Evolutionary conservation across 148 eudicot species (phyloP), one percentile per base, ranked within the genome.

Genomic region (Rhododendron griersonianum): DNA sequence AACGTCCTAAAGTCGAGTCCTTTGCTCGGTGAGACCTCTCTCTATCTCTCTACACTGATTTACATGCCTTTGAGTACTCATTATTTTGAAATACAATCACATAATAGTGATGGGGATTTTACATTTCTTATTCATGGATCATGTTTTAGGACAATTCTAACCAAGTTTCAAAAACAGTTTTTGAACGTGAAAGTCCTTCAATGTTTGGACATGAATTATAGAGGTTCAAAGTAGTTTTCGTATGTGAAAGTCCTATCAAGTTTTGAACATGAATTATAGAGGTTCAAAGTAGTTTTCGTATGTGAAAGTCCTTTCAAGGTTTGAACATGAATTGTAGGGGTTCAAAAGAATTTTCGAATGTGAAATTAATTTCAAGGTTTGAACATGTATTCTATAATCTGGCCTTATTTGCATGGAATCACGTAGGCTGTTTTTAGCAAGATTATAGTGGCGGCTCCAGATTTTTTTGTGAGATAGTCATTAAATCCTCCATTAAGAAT

Each of bases 1-100:
- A 96, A 90, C 96, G 98, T 45, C 94, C 98, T 23, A 96, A 95
- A 91, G 87, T 91, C 55, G 83, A 90, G 51, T 89, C 91, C 16
- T 86, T 85, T 87, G 86, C 87, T 50, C 85, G 86, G 91, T 93
- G 82, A 90, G 90, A 16, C 33, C 74, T 75, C 80, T 53, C 75
- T 63, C 50, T 48, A 14, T 69, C 74, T 69, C 48, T 71, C 16
- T 47, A 3, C 4, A 65, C 14, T n/a, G 33, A 25, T 65, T 71
- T 71, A 5, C 41, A 69, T 69, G 37, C 75, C 7, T 33, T 71
- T 33, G 39, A 14, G 76, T 14, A 71, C 76, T 71, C 39, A 71
- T 71, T 14, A 14, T 21, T 14, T 14, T 71, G 13, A 33, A 71
- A 71, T 33, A 69, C 75, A 28, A 30, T n/a, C 37, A 71, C 19